Evolutionary conservation across 257 asterid genomes (phyloP).

Genomic region (Primulina tabacum): DNA sequence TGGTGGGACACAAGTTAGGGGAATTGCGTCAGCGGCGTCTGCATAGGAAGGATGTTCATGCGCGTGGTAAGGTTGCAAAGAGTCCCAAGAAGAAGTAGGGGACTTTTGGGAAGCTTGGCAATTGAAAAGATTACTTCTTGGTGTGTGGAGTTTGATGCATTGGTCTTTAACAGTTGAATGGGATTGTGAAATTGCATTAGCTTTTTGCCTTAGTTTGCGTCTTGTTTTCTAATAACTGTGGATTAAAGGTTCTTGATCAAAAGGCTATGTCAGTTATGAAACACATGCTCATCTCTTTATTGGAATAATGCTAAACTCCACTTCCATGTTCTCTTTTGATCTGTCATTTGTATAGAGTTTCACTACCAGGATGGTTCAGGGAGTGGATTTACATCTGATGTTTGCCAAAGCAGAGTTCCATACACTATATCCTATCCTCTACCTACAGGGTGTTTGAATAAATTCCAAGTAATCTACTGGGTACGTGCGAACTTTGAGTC

Average conservation of each 20-base stretch:
- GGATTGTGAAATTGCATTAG: too few species aligned
- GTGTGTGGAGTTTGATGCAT: background rate
- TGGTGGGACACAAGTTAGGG: constrained; percentile 66
- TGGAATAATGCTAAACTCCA: too few species aligned
- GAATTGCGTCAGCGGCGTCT: constrained; percentile 37
- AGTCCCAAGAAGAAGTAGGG: constrained; percentile 41
- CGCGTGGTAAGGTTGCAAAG: constrained; percentile 39
- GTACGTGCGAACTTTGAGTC: too few species aligned
- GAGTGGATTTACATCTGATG: too few species aligned
- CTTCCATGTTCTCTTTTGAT: background rate
- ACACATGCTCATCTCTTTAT: background rate
- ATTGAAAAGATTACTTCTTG: background rate
- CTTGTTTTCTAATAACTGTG: background rate
- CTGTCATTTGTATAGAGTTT: background rate
- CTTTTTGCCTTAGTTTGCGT: background rate
- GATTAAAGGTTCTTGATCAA: background rate
- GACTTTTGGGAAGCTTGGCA: background rate
- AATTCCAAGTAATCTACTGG: too few species aligned
- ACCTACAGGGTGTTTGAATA: too few species aligned
- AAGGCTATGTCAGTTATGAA: background rate
- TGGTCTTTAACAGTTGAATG: background rate
- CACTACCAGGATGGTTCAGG: too few species aligned
- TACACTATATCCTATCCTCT: too few species aligned
- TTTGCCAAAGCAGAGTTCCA: too few species aligned
- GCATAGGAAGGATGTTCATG: constrained; percentile 43